These are phyloP conservation scores for Magnolia kwangsiensis DNA, from an alignment of 164 flowering plant species.

Conservation along the genomic window DNA sequence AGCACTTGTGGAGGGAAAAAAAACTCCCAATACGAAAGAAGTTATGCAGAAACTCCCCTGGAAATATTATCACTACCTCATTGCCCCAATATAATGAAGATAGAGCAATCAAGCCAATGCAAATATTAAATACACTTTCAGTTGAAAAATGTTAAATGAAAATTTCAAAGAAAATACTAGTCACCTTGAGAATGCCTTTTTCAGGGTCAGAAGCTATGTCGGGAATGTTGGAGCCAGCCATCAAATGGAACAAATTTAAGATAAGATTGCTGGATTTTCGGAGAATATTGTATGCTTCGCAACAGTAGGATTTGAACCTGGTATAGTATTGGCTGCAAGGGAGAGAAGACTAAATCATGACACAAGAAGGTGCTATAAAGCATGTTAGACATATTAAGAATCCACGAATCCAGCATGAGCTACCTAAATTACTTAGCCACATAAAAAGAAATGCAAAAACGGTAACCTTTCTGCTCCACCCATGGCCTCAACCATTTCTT, in stretches of 20 bases:
- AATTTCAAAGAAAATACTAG: neutral
- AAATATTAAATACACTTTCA: neutral
- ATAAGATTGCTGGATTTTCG: slow-evolving; percentile 96
- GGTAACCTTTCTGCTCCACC: slow-evolving; percentile 99
- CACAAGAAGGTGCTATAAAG: neutral
- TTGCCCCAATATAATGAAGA: too few species aligned
- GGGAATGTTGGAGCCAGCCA: slow-evolving; percentile 99
- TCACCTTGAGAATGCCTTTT: slow-evolving; percentile 94
- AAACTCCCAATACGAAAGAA: too few species aligned
- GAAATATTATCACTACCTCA: too few species aligned
- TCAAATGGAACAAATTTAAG: slow-evolving; percentile 85
- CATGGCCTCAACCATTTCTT: slow-evolving; percentile 99
- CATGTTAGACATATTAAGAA: neutral
- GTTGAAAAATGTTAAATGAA: neutral
- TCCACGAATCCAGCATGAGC: neutral
- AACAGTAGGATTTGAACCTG: slow-evolving; percentile 95
- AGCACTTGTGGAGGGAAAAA: neutral
- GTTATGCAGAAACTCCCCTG: too few species aligned
- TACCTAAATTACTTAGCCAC: neutral
- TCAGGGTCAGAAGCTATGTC: slow-evolving; percentile 99
- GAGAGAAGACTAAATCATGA: neutral
- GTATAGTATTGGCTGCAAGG: slow-evolving; percentile 94
- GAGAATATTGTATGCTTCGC: slow-evolving; percentile 98
- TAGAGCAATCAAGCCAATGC: neutral
- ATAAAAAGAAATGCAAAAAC: neutral